Evolutionary conservation across 2,329 filamentous ascomycete species (phyloP).

Genomic region (Colletotrichum incanum): DNA sequence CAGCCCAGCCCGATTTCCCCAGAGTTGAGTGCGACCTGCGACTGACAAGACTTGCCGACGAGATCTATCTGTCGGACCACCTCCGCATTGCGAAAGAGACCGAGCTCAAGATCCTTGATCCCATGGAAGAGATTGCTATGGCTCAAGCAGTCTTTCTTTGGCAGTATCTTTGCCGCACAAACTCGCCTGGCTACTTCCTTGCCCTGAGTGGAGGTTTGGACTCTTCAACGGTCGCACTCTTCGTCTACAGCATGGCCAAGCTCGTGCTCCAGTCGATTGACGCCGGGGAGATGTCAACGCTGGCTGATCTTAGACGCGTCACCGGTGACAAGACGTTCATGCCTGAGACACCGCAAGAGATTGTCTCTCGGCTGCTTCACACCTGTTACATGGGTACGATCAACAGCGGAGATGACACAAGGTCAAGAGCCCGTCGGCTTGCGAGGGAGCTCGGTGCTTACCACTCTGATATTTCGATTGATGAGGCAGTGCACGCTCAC

Average conservation of each 20-base stretch:
- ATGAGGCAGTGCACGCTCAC: not conserved
- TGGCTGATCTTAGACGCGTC: slow-evolving; percentile 48
- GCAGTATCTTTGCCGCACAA: slow-evolving; percentile 69
- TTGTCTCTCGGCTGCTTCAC: slow-evolving; percentile 58
- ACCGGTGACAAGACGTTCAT: slow-evolving; percentile 49
- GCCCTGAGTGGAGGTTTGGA: slow-evolving; percentile 59
- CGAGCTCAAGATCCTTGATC: slow-evolving; percentile 42
- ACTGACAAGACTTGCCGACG: slow-evolving; percentile 38
- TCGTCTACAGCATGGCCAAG: slow-evolving; percentile 67
- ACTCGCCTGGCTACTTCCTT: slow-evolving; percentile 66
- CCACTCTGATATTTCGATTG: slow-evolving; percentile 33
- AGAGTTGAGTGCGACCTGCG: slow-evolving; percentile 48
- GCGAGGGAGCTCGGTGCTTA: slow-evolving; percentile 1
- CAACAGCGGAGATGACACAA: slow-evolving; percentile 72
- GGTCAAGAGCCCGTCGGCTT: slow-evolving; percentile 68
- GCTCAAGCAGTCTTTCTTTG: slow-evolving; percentile 58
- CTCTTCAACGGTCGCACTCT: slow-evolving; percentile 42
- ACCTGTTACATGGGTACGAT: slow-evolving; percentile 75
- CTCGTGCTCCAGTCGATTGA: slow-evolving; percentile 69
- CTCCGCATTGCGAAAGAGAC: slow-evolving; percentile 49
- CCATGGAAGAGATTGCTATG: slow-evolving; percentile 53
- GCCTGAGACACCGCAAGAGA: slow-evolving; percentile 70
- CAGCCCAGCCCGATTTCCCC: slow-evolving; percentile 51
- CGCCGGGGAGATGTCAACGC: slow-evolving; percentile 48
- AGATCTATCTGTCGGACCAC: slow-evolving; percentile 47